These are phyloP conservation scores for Ceratocystis papillata DNA, from an alignment of 2,329 filamentous ascomycete genomes.

Conservation along the genomic window DNA sequence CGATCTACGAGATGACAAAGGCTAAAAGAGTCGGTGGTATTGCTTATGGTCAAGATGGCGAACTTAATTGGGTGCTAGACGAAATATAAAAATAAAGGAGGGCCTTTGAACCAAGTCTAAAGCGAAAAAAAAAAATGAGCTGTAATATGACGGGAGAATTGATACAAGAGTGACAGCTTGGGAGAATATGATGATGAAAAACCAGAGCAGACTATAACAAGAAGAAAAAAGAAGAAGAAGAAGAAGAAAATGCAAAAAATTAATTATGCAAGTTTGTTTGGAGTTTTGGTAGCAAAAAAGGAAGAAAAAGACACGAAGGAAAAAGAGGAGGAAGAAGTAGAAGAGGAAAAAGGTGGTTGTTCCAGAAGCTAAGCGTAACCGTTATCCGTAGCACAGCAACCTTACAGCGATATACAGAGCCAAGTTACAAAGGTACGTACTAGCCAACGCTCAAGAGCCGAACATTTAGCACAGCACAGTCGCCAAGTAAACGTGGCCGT, in stretches of 20 bases:
- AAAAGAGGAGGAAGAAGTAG: not conserved
- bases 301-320: not conserved
- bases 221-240: no score
- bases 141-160: slow-evolving; percentile 12
- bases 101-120: not conserved
- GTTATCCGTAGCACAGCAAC: slow-evolving; percentile 1
- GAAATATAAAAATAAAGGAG: not conserved
- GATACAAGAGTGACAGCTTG: not conserved
- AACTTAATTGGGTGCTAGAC: not conserved
- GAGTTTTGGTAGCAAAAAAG: not conserved
- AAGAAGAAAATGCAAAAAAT: not conserved
- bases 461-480: no score
- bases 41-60: not conserved
- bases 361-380: not conserved
- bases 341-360: slow-evolving; percentile 5
- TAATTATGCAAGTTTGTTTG: not conserved
- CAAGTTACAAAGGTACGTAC: not conserved
- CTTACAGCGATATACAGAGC: not conserved
- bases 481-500: slow-evolving; percentile 23
- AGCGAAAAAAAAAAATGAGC: not conserved
- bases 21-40: no score
- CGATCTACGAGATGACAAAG: no score
- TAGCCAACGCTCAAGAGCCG: not conserved
- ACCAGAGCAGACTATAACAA: no score
- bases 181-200: not conserved